Percentiles rank a stretch among this genome's conserved stretches.
Evolutionary conservation across 192 early-diverging fungal species (phyloP).

Genomic region (Coemansia sp.): DNA sequence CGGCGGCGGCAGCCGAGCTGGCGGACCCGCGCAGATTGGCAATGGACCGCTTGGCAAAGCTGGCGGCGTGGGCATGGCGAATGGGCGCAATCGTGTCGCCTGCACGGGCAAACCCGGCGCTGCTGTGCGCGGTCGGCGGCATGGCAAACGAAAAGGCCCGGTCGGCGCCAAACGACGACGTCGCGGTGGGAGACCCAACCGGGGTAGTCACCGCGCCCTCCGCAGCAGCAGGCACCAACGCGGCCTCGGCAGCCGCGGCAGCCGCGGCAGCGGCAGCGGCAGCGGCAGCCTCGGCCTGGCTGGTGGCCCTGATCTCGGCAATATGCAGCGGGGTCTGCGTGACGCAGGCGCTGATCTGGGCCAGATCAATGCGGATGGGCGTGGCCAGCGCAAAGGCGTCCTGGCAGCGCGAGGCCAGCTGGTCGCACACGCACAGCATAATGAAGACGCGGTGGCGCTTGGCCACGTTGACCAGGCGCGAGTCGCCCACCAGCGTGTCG

Average conservation of each 20-base stretch:
- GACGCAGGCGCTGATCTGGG: constrained; percentile 31
- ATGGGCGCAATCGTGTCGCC: constrained; percentile 21
- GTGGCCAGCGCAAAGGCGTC: constrained; percentile 49
- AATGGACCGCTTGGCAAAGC: constrained; percentile 50
- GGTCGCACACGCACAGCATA: constrained; percentile 53
- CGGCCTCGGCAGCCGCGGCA: not conserved
- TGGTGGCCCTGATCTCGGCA: constrained; percentile 25
- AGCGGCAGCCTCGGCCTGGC: not conserved
- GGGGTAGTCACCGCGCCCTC: not conserved
- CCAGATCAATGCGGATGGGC: constrained; percentile 33
- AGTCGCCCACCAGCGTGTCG: constrained; percentile 53
- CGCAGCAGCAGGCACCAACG: not conserved
- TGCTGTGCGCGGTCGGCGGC: constrained; percentile 4
- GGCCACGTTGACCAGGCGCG: constrained; percentile 61
- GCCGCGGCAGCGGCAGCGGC: not conserved
- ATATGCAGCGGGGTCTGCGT: constrained; percentile 30
- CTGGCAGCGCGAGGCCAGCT: constrained; percentile 48
- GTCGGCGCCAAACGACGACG: constrained; percentile 5
- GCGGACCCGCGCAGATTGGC: constrained; percentile 33
- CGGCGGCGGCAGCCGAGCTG: not conserved
- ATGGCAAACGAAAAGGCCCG: constrained; percentile 33
- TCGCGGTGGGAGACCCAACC: not conserved
- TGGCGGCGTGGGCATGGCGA: constrained; percentile 18
- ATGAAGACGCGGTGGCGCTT: constrained; percentile 65
- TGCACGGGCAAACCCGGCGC: constrained; percentile 24